Evolutionary conservation across 208 protist species (phyloP), one percentile per base, ranked within the genome.

Genomic region (Histomonas meleagridis): DNA sequence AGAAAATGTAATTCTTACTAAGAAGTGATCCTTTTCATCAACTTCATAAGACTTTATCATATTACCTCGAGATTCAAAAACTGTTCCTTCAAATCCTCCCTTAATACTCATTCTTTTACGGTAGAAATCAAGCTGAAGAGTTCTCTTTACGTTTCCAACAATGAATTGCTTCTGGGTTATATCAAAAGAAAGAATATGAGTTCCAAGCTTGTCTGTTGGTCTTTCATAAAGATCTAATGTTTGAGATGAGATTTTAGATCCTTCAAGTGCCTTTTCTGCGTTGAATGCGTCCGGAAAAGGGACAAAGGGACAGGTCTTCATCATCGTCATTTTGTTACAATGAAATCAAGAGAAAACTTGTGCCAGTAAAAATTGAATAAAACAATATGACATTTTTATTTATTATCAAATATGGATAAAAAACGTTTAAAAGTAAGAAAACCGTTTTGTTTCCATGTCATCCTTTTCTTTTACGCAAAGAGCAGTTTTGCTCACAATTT

Each of bases 231-330:
- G 46, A 9, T 86, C 76, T 40, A 86, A 46, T n/a, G n/a, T n/a
- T n/a, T n/a, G n/a, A n/a, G n/a, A n/a, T n/a, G n/a, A n/a, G 12
- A 51, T 46, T 49, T 86, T 46, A 38, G 76, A 18, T 51, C 46
- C 46, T 55, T 43, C n/a, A 38, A 86, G 23, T n/a, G 38, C 46
- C 1, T 86, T 46, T 55, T 86, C 40, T 18, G 40, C 43, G 4
- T 86, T 46, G 46, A 86, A 86, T 38, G 43, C 76, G 46, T 86
- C 76, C 1, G 76, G 76, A 57, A 86, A 86, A 38, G 76, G 76
- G 18, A 86, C 46, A 21, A 86, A 86, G 5, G 43, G 4, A 7
- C 76, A 43, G 7, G 76, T 55, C 38, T 53, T 51, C 5, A 86
- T 3, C 43, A 51, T 86, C 43, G 46, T 86, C 46, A 16, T 38